phyloP scores from a whole-genome alignment of 2,329 filamentous ascomycete species.

The Fulvia fulva region DNA sequence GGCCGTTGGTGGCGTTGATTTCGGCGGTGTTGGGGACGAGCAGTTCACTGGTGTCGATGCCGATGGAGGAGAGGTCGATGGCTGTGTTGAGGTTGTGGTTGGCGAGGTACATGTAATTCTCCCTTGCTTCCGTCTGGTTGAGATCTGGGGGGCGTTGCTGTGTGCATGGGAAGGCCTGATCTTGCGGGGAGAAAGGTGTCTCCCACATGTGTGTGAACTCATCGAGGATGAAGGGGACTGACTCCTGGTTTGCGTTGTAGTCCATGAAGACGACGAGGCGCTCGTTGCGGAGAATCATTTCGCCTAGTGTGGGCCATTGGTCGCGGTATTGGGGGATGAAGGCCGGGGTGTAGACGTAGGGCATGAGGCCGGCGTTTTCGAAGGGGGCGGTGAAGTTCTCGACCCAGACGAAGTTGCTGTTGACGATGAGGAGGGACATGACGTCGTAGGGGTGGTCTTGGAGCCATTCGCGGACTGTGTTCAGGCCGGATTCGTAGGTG shows the following conservation, averaged over 20 bases:
- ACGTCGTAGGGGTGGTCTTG: conserved; percentile 76
- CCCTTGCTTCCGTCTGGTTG: conserved; percentile 45
- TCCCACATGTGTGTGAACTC: conserved; percentile 89
- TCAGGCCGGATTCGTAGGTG: conserved; percentile 69
- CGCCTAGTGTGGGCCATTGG: conserved; percentile 78
- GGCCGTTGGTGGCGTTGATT: conserved; percentile 69
- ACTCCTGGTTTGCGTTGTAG: conserved; percentile 74
- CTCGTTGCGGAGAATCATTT: conserved; percentile 65
- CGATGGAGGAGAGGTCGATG: conserved; percentile 54
- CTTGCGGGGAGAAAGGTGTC: conserved; percentile 74
- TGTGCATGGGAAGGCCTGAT: conserved; percentile 70
- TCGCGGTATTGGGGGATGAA: conserved; percentile 65
- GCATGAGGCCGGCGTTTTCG: conserved; percentile 64
- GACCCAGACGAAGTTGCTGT: conserved; percentile 68
- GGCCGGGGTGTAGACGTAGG: conserved; percentile 70
- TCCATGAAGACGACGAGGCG: conserved; percentile 79
- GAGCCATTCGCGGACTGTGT: conserved; percentile 68
- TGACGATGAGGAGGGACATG: conserved; percentile 79
- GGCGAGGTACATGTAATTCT: conserved; percentile 69
- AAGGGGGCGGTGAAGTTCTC: conserved; percentile 65
- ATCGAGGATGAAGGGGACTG: conserved; percentile 79
- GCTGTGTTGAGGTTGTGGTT: conserved; percentile 90
- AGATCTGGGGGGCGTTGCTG: conserved; percentile 72
- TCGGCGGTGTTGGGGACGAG: conserved; percentile 68
- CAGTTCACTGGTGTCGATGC: conserved; percentile 48